Conservation (phyloP, 441 rosid species). For the Adansonia grandidieri region DNA sequence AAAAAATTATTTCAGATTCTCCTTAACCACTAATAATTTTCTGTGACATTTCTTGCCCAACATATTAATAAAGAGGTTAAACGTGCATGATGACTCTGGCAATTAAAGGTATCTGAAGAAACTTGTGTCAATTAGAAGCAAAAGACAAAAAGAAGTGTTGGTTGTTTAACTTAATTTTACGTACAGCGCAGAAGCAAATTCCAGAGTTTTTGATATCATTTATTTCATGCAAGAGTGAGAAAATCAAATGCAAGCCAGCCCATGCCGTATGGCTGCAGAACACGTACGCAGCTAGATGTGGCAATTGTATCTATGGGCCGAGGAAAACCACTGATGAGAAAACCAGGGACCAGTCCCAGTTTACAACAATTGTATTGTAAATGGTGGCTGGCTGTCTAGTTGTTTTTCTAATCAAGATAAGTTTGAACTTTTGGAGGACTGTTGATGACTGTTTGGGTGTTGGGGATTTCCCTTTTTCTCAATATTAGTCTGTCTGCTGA, state of each 20-base stretch:
- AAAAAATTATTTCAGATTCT: background rate
- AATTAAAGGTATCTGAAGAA: too few relatives aligned
- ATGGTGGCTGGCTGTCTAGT: background rate
- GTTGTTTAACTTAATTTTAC: background rate
- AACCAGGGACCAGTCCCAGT: conserved; percentile 27
- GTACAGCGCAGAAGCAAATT: background rate
- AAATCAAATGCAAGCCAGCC: conserved; percentile 7
- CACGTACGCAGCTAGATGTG: background rate
- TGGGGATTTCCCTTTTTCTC: background rate
- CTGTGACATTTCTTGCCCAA: too few relatives aligned
- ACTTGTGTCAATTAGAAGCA: background rate
- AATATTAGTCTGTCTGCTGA: background rate
- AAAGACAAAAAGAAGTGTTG: background rate
- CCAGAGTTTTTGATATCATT: background rate
- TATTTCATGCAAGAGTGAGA: background rate
- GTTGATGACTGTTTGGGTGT: background rate
- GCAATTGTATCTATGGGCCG: background rate
- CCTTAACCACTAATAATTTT: background rate
- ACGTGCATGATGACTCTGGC: background rate
- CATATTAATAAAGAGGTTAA: background rate
- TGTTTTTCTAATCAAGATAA: conserved; percentile 32
- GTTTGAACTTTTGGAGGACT: conserved; percentile 28
- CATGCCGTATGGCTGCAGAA: background rate
- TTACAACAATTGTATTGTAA: background rate
- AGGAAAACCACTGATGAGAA: conserved; percentile 22